Evolutionary conservation across 169 alveolate species (phyloP), one percentile per base, ranked within the genome.

Genomic region (Eimeria mitis): DNA sequence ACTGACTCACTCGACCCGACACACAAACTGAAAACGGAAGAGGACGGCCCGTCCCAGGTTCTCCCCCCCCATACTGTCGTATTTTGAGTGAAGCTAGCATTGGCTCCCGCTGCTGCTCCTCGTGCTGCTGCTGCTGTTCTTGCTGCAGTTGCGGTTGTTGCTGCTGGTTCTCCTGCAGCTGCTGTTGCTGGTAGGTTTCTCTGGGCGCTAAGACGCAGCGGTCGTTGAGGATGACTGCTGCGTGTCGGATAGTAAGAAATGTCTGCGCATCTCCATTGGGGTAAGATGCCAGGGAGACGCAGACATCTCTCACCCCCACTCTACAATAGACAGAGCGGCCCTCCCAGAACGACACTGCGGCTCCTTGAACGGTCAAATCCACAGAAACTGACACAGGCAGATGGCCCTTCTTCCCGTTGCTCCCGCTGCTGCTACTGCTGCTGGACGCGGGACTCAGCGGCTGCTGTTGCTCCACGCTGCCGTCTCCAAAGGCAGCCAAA

Each of bases 191-290:
- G 49, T 49, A 71, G 52, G 54, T 28, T 59, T 83, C 90, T 83
- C 90, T 52, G 75, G 90, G 90, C 31, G 90, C 90, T 37, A 83
- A 28, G 49, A 83, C 90, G 49, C 90, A 83, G 65, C 90, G 90
- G 75, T 59, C 90, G 44, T 56, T 83, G 71, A 83, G 90, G 40
- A 83, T 83, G 28, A 83, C 90, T 9, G 90, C 90, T 83, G 90
- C 90, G 28, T 83, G 75, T 21, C 73, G 9, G 73, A 83, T 14
- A 5, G 90, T 54, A 40, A 83, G 90, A 9, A 56, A 14, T 40
- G 90, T 56, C 70, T 83, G 76, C 73, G 54, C 13, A 54, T 83
- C 90, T 54, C 90, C 90, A 37, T 83, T 83, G 54, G 75, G 56
- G 90, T 54, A 83, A 7, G 90, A 21, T 8, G 52, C 28, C 42